A percentile compares a stretch with the other conserved stretches of the same genome.
phyloP scores from a whole-genome alignment of 345 rosid genomes.

The Kernera saxatilis region DNA sequence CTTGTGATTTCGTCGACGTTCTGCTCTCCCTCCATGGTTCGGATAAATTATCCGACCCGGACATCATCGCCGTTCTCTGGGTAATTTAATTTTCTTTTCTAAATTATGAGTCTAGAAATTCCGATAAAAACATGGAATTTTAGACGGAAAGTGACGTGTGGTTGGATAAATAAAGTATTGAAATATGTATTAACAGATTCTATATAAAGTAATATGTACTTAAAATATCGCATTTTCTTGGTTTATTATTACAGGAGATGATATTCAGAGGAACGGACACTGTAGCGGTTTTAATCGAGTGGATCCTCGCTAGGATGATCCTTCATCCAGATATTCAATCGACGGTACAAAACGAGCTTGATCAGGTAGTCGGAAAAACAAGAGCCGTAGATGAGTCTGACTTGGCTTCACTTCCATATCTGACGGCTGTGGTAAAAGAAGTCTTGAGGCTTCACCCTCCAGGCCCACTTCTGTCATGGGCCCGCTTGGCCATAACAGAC shows the following conservation, averaged over 20 bases:
- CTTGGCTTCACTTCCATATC: slow-evolving; percentile 41
- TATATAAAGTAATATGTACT: slow-evolving; percentile 12
- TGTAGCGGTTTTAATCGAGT: slow-evolving; percentile 81
- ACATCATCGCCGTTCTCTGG: slow-evolving; percentile 81
- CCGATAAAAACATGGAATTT: background rate
- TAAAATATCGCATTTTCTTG: background rate
- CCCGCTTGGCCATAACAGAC: slow-evolving; percentile 73
- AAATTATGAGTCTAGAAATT: too few species aligned
- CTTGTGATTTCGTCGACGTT: slow-evolving; percentile 65
- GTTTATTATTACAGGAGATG: slow-evolving; percentile 57
- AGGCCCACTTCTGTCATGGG: slow-evolving; percentile 94
- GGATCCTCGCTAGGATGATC: slow-evolving; percentile 82
- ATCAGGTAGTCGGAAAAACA: slow-evolving; percentile 53
- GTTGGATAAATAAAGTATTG: slow-evolving; percentile 2
- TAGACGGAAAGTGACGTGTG: background rate
- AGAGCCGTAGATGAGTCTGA: slow-evolving; percentile 54
- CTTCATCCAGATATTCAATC: slow-evolving; percentile 57
- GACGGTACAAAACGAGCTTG: slow-evolving; percentile 69
- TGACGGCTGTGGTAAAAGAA: slow-evolving; percentile 72
- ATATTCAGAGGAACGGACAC: slow-evolving; percentile 88
- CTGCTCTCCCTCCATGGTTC: slow-evolving; percentile 53
- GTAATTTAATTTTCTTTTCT: slow-evolving; percentile 35
- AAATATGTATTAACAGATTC: slow-evolving; percentile 13
- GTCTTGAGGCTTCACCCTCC: slow-evolving; percentile 86
- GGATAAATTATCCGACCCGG: slow-evolving; percentile 50